Evolutionary conservation across 192 early-diverging fungal species (phyloP), one percentile per base, ranked within the genome.

Genomic region (Thamnidium elegans): DNA sequence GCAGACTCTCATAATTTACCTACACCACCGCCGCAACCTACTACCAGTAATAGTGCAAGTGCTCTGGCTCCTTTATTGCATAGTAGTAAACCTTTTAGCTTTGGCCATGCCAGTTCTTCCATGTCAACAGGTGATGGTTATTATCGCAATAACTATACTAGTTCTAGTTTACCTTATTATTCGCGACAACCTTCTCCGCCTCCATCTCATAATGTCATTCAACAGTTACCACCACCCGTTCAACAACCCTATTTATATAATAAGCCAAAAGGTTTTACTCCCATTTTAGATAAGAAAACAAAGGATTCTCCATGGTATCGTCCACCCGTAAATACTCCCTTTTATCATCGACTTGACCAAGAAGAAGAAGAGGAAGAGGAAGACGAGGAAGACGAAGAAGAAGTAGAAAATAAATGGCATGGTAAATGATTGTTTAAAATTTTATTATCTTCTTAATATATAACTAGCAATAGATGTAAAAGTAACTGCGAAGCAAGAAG

Each of bases 1-100:
- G 71, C 71, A 17, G 71, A 73, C 51, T 70, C 68, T 13, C 65
- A 30, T 21, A 10, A 1, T 15, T 26, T 59, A 43, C n/a, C 43
- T 21, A 13, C 58, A 13, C 42, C 58, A 26, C 51, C 39, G 0
- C 50, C 58, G 55, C n/a, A 43, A 10, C 34, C 31, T 30, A 19
- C 15, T 4, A 36, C 14, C 19, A 58, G 19, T 30, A 54, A 14
- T 50, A 36, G 17, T 61, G 9, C 21, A 20, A 43, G 50, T 8
- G 39, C 63, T 43, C 44, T 64, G 21, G 36, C 63, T 54, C 42
- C 58, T 26, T 45, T 59, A 30, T 14, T 59, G 44, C 31, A 56
- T 20, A 44, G 19, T 43, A 58, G 21, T 21, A 59, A 59, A 11
- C 58, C 58, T 42, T 59, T 59, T 42, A 45, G 15, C 14, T 45